A percentile compares a stretch with the other conserved stretches of the same genome.
These are phyloP conservation scores for Candida ficus DNA, from an alignment of 805 yeast genomes.

Conservation along the genomic window DNA sequence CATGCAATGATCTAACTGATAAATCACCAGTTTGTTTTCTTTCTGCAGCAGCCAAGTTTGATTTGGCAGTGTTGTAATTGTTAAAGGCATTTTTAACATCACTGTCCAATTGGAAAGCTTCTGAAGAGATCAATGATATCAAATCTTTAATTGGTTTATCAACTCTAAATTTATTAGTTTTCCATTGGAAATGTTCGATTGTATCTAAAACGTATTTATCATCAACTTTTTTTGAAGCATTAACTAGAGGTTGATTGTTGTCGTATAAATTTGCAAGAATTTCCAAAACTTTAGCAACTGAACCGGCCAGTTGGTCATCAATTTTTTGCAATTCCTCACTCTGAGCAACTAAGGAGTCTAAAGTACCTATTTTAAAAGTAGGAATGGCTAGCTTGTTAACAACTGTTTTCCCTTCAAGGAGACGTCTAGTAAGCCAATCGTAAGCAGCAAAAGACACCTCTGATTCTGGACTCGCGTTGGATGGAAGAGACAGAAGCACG, in stretches of 20 bases:
- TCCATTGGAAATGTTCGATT: constrained; percentile 80
- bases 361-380: constrained; percentile 86
- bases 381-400: constrained; percentile 63
- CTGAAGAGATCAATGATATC: constrained; percentile 62
- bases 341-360: constrained; percentile 86
- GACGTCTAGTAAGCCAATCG: constrained; percentile 49
- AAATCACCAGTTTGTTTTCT: constrained; percentile 92
- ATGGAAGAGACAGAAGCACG: constrained; percentile 52
- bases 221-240: constrained; percentile 46
- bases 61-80: constrained; percentile 74
- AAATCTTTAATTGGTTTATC: constrained; percentile 80
- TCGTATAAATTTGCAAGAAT: constrained; percentile 50
- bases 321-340: constrained; percentile 82
- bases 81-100: constrained; percentile 79
- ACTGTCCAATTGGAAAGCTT: constrained; percentile 75
- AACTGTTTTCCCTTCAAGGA: constrained; percentile 55
- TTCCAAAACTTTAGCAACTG: constrained; percentile 74
- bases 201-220: constrained; percentile 55
- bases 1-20: constrained; percentile 85
- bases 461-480: constrained; percentile 50
- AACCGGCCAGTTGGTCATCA: constrained; percentile 69
- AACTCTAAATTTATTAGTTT: constrained; percentile 74
- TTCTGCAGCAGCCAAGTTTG: constrained; percentile 81
- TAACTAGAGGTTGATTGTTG: constrained; percentile 35
- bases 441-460: constrained; percentile 36